These are phyloP conservation scores for Macrocybe gigantea DNA, from an alignment of 768 basidiomycete genomes.

Conservation along the genomic window DNA sequence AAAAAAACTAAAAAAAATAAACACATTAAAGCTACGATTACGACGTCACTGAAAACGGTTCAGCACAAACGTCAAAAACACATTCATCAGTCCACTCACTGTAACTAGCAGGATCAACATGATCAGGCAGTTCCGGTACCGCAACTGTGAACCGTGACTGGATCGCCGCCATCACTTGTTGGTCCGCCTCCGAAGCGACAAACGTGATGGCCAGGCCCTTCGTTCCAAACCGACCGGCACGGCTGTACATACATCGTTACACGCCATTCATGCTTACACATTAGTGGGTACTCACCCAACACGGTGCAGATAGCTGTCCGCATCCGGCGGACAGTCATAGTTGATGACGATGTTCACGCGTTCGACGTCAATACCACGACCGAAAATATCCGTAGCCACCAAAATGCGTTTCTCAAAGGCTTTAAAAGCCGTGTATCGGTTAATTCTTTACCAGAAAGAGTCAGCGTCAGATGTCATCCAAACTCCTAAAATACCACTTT, in stretches of 20 bases:
- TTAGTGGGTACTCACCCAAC: conserved; percentile 61
- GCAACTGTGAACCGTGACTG: conserved; percentile 97
- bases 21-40: conserved; percentile 21
- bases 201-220: conserved; percentile 99
- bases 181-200: conserved; percentile 87
- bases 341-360: conserved; percentile 99
- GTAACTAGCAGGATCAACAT: conserved; percentile 92
- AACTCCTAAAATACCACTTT: conserved; percentile 18
- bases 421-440: conserved; percentile 96
- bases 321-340: conserved; percentile 96
- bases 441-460: conserved; percentile 51
- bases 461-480: conserved; percentile 4
- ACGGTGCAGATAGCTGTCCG: conserved; percentile 97
- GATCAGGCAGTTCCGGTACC: conserved; percentile 90
- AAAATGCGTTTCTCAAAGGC: conserved; percentile 99
- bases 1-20: conserved; percentile 2
- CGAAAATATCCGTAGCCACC: conserved; percentile 98
- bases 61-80: neutral
- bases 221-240: conserved; percentile 98
- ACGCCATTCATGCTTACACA: neutral
- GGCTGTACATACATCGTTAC: conserved; percentile 36
- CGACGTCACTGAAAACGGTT: conserved; percentile 37
- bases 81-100: conserved; percentile 48
- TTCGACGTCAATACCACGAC: conserved; percentile 98
- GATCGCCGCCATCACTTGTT: conserved; percentile 91